Conservation (phyloP, 2,329 filamentous ascomycete genomes). For the Pyricularia pennisetigena region DNA sequence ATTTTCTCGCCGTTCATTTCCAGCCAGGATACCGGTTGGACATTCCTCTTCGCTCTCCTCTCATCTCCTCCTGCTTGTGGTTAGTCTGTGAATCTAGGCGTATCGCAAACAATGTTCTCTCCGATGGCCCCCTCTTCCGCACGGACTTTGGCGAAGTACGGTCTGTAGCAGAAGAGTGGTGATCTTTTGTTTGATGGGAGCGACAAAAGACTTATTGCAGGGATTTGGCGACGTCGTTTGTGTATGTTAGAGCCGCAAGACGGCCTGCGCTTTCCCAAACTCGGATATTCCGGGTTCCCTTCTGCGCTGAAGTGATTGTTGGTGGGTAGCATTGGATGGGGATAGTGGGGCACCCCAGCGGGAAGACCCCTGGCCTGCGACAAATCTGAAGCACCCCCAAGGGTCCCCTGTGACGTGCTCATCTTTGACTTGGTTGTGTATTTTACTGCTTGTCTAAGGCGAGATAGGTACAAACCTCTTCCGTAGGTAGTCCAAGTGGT, state of each 20-base stretch:
- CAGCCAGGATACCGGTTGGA: background rate
- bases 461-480: background rate
- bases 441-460: background rate
- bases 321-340: background rate
- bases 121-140: background rate
- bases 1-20: background rate
- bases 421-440: background rate
- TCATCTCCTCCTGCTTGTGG: background rate
- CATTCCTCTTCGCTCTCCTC: background rate
- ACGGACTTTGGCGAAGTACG: background rate
- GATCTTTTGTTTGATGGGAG: background rate
- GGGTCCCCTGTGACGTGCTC: background rate
- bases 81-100: background rate
- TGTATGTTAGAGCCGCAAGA: background rate
- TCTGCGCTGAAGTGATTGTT: background rate
- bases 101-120: background rate
- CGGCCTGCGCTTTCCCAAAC: background rate
- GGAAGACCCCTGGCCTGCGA: slow-evolving; percentile 30
- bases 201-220: background rate
- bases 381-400: slow-evolving; percentile 32
- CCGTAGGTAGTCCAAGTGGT: too few species aligned
- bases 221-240: background rate
- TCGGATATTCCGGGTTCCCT: background rate
- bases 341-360: background rate
- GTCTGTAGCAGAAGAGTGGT: background rate